Percentiles rank a stretch among this genome's conserved stretches.
Conservation (phyloP, 306 rosid genomes). For the Macrotyloma uniflorum region DNA sequence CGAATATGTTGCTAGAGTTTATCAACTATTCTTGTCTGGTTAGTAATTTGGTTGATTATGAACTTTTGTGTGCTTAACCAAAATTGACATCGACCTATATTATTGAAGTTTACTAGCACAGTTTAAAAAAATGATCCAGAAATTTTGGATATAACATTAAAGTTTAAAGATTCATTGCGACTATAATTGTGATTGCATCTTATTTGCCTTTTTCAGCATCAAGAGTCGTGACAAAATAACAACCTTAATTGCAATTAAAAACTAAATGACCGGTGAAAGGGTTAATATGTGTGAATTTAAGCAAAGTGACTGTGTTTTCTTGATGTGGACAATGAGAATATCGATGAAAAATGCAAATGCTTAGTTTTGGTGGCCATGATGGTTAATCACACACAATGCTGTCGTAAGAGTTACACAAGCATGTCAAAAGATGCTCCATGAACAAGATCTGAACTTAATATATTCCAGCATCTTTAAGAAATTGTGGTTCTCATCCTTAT, state of each 20-base stretch:
- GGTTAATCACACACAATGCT: conserved; percentile 34
- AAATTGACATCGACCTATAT: not conserved
- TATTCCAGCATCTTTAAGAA: conserved; percentile 26
- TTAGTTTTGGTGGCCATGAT: not conserved
- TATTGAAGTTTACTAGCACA: not conserved
- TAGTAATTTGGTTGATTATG: not conserved
- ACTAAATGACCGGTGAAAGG: not conserved
- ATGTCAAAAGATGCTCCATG: conserved; percentile 31
- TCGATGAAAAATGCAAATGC: not conserved
- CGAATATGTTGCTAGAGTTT: conserved; percentile 3
- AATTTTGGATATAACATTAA: not conserved
- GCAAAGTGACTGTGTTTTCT: not conserved
- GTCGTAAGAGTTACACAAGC: conserved; percentile 29
- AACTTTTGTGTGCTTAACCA: not conserved
- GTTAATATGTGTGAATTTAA: not conserved
- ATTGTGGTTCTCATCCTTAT: conserved; percentile 29
- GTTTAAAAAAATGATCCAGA: not conserved
- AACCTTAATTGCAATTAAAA: not conserved
- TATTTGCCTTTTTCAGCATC: not conserved
- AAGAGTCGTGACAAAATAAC: not conserved
- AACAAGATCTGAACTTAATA: conserved; percentile 34
- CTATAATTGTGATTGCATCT: not conserved
- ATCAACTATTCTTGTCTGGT: not conserved
- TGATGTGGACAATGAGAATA: not conserved
- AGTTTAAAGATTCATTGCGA: not conserved